Base-by-base conservation (phyloP, 2,329 filamentous ascomycete species). In the Pseudogymnoascus sp. region DNA sequence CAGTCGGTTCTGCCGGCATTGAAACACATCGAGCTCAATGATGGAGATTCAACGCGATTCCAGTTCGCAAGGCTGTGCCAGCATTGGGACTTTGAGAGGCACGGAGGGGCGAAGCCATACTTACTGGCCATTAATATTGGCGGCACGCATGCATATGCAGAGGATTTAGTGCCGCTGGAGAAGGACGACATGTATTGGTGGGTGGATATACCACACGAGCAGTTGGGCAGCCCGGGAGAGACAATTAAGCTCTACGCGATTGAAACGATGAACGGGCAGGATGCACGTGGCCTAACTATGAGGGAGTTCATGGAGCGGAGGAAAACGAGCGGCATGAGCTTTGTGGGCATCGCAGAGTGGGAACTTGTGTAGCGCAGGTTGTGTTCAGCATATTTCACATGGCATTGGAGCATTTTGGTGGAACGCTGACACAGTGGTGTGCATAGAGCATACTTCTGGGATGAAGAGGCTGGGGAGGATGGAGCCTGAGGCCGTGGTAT, bases 121-220 rank as follows among this genome's bases (percentile, higher is more conserved):
- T 77, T 92, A 50, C 85, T 93, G 70, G 76, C 95, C 15, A 77
- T 96, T 17, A 81, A 82, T 63, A 82, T 91, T 28, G 80, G 87
- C 26, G 88, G 86, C 0, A 69, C 81, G 3, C 86, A 91, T 68
- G 17, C 35, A 42, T 61, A 61, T 42, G 84, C 87, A 61, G 83
- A 88, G 9, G 85, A 92, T 47, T 81, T 84, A 63, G 76, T 93
- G 1, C 84, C 89, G 0, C 84, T 96, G 63, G 83, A 90, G 60
- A 88, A 84, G n/a, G 89, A 93, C 65, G 90, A 89, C 13, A 88
- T 83, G 71, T 86, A 87, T 76, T 96, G 89, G 84, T 96, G 90
- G 86, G 76, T 86, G 1, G 93, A 97, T 75, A 82, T 97, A 3
- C 78, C 82, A 26, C 81, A 85, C 0, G 75, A 78, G 33, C 82